phyloP scores from a whole-genome alignment of 2,329 filamentous ascomycete species.

The Salinomyces thailandicus region DNA sequence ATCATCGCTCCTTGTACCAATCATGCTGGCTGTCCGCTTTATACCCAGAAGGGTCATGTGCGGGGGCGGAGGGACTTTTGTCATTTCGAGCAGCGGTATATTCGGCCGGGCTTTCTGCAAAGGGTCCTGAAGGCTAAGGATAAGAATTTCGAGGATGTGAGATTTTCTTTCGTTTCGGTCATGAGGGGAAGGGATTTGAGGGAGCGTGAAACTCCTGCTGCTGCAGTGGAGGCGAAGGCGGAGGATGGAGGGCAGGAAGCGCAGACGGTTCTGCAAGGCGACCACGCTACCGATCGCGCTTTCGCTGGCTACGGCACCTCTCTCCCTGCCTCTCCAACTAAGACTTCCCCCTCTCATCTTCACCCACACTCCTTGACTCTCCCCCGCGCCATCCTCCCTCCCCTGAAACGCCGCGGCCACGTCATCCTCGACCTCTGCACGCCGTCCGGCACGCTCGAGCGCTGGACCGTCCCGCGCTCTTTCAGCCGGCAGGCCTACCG shows the following conservation, averaged over 20 bases:
- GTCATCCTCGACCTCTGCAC: constrained; percentile 88
- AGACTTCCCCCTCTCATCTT: not conserved
- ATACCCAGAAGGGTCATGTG: constrained; percentile 55
- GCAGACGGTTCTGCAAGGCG: constrained; percentile 4
- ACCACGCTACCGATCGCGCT: constrained; percentile 50
- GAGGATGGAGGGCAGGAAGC: not conserved
- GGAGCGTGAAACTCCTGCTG: constrained; percentile 7
- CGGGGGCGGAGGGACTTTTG: constrained; percentile 79
- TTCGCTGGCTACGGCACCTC: constrained; percentile 56
- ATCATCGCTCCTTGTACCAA: constrained; percentile 68
- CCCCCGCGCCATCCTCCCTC: constrained; percentile 66
- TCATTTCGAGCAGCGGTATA: constrained; percentile 80
- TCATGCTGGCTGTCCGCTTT: constrained; percentile 83
- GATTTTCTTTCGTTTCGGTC: constrained; percentile 82
- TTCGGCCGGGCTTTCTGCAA: constrained; percentile 73
- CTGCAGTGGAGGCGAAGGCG: not conserved
- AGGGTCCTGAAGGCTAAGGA: constrained; percentile 57
- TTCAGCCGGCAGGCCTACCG: constrained; percentile 76
- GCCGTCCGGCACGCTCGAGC: constrained; percentile 70
- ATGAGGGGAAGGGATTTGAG: constrained; percentile 61
- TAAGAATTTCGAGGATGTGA: constrained; percentile 78
- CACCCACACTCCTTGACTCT: constrained; percentile 49
- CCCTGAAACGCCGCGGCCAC: constrained; percentile 80
- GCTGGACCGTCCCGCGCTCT: constrained; percentile 82
- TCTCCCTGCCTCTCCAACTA: not conserved